phyloP scores from a whole-genome alignment of 164 flowering plant genomes.

The Annona cherimola region DNA sequence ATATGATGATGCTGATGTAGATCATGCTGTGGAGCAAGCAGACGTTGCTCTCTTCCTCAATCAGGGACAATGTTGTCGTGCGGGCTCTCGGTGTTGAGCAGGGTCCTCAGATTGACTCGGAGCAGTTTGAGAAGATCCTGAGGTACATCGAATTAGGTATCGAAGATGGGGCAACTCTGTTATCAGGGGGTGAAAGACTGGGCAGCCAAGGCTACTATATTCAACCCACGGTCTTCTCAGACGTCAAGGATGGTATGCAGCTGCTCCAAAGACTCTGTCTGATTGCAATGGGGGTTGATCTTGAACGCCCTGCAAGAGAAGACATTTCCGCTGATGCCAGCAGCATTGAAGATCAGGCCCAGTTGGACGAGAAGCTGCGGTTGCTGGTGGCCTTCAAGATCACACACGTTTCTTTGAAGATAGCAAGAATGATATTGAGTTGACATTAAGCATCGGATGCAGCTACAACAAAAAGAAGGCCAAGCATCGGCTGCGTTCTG shows the following conservation, averaged over 20 bases:
- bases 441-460: constrained; percentile 56
- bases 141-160: constrained; percentile 55
- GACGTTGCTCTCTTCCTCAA: constrained; percentile 37
- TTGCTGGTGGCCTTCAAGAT: constrained; percentile 1
- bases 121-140: constrained; percentile 44
- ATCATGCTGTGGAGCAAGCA: constrained; percentile 59
- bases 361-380: constrained; percentile 7
- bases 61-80: constrained; percentile 58
- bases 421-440: constrained; percentile 40
- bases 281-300: constrained; percentile 32
- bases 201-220: constrained; percentile 64
- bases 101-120: constrained; percentile 64
- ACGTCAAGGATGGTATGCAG: constrained; percentile 55
- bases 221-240: constrained; percentile 93
- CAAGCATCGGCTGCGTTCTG: constrained; percentile 2
- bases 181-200: constrained; percentile 37
- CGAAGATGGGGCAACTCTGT: constrained; percentile 55
- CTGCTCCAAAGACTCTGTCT: constrained; percentile 30
- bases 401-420: constrained; percentile 5
- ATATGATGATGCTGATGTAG: constrained; percentile 76
- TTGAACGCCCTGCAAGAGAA: constrained; percentile 39
- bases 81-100: constrained; percentile 55
- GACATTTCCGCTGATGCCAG: constrained; percentile 16
- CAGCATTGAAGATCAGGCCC: constrained; percentile 14
- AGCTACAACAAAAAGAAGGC: constrained; percentile 25